phyloP scores from a whole-genome alignment of 495 filamentous ascomycete genomes.

The Penicillium chermesinum region DNA sequence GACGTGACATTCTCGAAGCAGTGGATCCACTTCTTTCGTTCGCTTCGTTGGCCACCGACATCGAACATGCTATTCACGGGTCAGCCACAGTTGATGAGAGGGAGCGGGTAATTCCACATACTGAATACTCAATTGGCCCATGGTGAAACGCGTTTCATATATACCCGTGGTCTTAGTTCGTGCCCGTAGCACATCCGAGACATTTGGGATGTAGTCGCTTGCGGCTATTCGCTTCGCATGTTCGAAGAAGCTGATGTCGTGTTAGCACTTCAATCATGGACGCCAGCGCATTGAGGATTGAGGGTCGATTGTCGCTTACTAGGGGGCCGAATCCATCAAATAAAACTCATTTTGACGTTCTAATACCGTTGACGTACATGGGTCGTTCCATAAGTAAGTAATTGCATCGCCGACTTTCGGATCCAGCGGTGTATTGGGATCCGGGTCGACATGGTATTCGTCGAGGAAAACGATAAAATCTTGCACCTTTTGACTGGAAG shows the following conservation, averaged over 20 bases:
- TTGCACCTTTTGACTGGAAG: constrained; percentile 61
- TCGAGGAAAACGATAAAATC: constrained; percentile 73
- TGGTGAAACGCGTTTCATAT: constrained; percentile 95
- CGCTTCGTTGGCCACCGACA: constrained; percentile 92
- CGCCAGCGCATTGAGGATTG: no score
- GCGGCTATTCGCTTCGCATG: constrained; percentile 82
- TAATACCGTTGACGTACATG: constrained; percentile 75
- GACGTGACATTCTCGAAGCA: constrained; percentile 99
- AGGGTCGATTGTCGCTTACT: constrained; percentile 57
- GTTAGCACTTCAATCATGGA: constrained; percentile 5
- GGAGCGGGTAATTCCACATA: constrained; percentile 43
- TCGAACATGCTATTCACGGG: constrained; percentile 82
- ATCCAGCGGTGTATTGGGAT: constrained; percentile 78
- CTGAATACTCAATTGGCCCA: constrained; percentile 99
- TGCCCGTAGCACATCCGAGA: constrained; percentile 89
- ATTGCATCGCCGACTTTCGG: constrained; percentile 74
- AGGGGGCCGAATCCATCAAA: constrained; percentile 97
- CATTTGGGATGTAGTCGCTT: constrained; percentile 80
- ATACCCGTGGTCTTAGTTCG: constrained; percentile 99
- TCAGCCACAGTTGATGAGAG: constrained; percentile 8
- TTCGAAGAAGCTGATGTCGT: constrained; percentile 75
- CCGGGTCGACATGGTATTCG: constrained; percentile 84
- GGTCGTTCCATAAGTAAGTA: constrained; percentile 83
- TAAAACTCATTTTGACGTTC: constrained; percentile 98
- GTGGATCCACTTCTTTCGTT: constrained; percentile 99